phyloP scores from a whole-genome alignment of 2,329 filamentous ascomycete species.

The Microascus cirrosus region DNA sequence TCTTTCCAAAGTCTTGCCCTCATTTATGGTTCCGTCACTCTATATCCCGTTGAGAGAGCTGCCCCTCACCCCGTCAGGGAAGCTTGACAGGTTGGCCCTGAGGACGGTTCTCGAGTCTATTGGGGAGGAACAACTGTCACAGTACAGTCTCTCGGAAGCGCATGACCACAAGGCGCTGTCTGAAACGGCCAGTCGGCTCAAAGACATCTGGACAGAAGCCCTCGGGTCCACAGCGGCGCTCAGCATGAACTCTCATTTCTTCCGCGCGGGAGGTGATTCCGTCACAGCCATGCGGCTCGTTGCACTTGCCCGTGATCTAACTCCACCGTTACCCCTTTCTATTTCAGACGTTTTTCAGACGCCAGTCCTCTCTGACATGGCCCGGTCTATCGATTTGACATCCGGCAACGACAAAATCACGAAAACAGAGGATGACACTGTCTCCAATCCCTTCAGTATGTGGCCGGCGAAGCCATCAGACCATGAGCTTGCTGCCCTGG shows the following conservation, averaged over 20 bases:
- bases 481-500: constrained; percentile 18
- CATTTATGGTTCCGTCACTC: constrained; percentile 36
- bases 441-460: constrained; percentile 9
- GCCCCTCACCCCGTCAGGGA: constrained; percentile 34
- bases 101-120: constrained; percentile 29
- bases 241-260: constrained; percentile 29
- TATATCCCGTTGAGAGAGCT: constrained; percentile 32
- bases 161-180: constrained; percentile 21
- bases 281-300: constrained; percentile 38
- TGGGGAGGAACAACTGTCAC: constrained; percentile 15
- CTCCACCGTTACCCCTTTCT: constrained; percentile 22
- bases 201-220: constrained; percentile 23
- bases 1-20: constrained; percentile 19
- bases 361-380: constrained; percentile 32
- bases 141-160: neutral
- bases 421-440: neutral
- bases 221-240: constrained; percentile 18
- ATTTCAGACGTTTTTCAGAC: constrained; percentile 34
- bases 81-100: constrained; percentile 35
- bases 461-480: constrained; percentile 11
- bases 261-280: constrained; percentile 37
- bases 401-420: neutral
- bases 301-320: constrained; percentile 24
- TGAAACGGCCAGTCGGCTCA: constrained; percentile 23
- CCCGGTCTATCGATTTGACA: constrained; percentile 7